Evolutionary conservation across 257 asterid species (phyloP).

Genomic region (Solanum neorickii): DNA sequence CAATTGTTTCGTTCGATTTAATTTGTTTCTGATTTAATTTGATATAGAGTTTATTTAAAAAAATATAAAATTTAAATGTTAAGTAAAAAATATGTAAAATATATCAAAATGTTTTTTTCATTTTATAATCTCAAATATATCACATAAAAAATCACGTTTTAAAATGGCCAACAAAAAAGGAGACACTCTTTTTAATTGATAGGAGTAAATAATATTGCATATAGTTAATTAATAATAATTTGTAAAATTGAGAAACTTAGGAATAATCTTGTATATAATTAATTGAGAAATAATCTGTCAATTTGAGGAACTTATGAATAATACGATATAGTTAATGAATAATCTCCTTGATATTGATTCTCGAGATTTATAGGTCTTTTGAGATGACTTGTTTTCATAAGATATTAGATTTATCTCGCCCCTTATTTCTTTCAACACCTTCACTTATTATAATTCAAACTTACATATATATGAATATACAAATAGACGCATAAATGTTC

Average conservation of each 20-base stretch:
- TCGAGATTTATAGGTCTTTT: background rate
- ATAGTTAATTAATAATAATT: background rate
- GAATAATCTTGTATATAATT: background rate
- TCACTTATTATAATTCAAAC: background rate
- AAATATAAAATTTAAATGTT: rapidly evolving
- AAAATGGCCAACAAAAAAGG: background rate
- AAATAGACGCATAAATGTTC: rapidly evolving
- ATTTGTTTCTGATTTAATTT: background rate
- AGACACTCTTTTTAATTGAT: background rate
- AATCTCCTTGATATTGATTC: background rate
- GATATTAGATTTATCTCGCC: background rate
- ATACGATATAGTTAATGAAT: background rate
- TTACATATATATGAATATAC: background rate
- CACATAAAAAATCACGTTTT: background rate
- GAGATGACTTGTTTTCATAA: background rate
- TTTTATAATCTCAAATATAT: background rate
- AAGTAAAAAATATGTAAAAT: background rate
- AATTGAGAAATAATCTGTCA: background rate
- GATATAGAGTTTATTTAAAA: background rate
- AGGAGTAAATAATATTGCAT: background rate
- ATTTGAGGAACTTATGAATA: background rate
- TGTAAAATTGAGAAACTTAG: background rate
- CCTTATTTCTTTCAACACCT: background rate
- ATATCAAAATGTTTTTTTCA: background rate
- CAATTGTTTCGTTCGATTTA: rapidly evolving